phyloP scores from a whole-genome alignment of 129 eudicot species.

The Artemisia argyi region DNA sequence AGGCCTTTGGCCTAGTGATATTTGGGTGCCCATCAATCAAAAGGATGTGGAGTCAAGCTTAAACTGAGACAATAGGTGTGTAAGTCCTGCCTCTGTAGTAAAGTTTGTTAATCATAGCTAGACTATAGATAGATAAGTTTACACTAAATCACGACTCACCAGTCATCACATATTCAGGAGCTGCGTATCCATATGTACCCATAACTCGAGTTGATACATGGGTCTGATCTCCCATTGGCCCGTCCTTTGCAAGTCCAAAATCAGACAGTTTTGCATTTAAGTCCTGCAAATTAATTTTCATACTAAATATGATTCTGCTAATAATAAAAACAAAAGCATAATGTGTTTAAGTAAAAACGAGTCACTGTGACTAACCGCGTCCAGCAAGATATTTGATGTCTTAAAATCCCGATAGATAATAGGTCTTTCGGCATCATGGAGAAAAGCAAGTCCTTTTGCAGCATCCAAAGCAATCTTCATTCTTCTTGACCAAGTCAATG shows the following conservation, averaged over 20 bases:
- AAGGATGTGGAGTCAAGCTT: no score
- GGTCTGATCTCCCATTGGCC: constrained; percentile 87
- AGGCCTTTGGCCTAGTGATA: background rate
- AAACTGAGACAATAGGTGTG: no score
- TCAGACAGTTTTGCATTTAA: constrained; percentile 93
- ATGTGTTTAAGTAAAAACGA: background rate
- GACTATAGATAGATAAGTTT: background rate
- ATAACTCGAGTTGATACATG: constrained; percentile 92
- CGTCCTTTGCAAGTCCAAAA: constrained; percentile 92
- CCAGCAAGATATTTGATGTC: constrained; percentile 92
- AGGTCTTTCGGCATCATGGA: constrained; percentile 81
- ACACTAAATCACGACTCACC: constrained; percentile 48
- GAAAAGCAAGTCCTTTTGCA: constrained; percentile 98
- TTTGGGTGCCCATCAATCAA: no score
- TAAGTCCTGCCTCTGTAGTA: no score
- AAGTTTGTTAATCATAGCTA: no score
- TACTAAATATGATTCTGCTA: background rate
- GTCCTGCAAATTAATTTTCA: constrained; percentile 48
- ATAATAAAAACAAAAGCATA: background rate
- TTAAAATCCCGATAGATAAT: constrained; percentile 91
- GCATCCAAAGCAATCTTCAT: constrained; percentile 91
- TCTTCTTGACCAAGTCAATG: constrained; percentile 83
- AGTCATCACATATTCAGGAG: constrained; percentile 89
- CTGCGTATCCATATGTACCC: constrained; percentile 96
- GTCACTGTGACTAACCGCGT: constrained; percentile 56